Evolutionary conservation across 2,329 filamentous ascomycete genomes (phyloP), one percentile per base, ranked within the genome.

Genomic region (Immersiporthe knoxdaviesiana): DNA sequence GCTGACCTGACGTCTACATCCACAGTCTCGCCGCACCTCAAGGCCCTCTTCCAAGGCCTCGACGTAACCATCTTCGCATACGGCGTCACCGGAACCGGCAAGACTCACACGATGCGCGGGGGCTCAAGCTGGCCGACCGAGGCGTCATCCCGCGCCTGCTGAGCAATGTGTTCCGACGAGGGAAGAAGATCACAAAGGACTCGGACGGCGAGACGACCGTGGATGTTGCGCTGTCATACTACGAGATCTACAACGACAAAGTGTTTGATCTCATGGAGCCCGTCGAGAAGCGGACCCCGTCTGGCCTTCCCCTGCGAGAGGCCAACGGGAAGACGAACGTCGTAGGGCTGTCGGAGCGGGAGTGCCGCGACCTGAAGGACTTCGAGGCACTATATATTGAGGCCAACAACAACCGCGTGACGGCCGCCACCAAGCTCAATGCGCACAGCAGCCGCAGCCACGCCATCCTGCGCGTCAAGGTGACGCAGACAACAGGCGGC

Each of bases 211-310:
- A 88, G 65, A 94, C 90, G 0, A 85, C 83, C 1, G 92, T 97
- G 30, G 83, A 88, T 11, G 92, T 97, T 21, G 85, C 88, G 16
- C 85, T 97, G 76, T 94, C 92, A 37, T 97, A 97, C 81, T 97
- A 97, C 81, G 94, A 97, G 79, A 97, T 97, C 73, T 97, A 97
- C 81, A 97, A 97, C 79, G 94, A 97, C 82, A 95, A 95, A 78
- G 94, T 97, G 27, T 97, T 91, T 76, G 94, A 97, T 78, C 83
- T 97, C 41, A 93, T 97, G 73, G 92, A 97, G 78, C 85, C 93
- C 0, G 91, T 90, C 0, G 94, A 97, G 78, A 97, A 94, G 82
- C 91, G 96, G 64, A 94, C 92, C 0, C 84, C 92, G 1, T 87
- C 92, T 0, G 94, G 94, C 0, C 82, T 97, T 35, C 92, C 92